These are phyloP conservation scores for Ajuga chamaepitys DNA, from an alignment of 257 asterid species.

Conservation along the genomic window DNA sequence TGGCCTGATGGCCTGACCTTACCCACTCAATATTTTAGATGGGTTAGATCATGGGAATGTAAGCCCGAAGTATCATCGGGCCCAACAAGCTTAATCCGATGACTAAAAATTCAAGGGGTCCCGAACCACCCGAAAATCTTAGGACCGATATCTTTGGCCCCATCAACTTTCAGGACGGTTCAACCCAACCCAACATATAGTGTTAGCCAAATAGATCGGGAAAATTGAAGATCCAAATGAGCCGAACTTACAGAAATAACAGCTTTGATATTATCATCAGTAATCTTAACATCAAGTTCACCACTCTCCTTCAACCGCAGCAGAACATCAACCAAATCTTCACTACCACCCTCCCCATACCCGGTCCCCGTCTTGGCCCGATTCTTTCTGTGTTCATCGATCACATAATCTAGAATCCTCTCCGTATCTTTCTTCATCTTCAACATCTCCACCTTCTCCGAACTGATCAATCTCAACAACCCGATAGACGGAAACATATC, in stretches of 20 bases:
- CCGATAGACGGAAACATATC: slow-evolving; percentile 26
- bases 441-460: background rate
- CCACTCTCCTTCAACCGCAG: background rate
- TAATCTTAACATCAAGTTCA: background rate
- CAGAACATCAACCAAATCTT: slow-evolving; percentile 11
- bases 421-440: slow-evolving; percentile 1
- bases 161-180: slow-evolving; percentile 15
- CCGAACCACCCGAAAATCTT: too few relatives aligned
- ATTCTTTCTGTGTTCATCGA: background rate
- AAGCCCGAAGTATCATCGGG: too few relatives aligned
- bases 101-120: too few relatives aligned
- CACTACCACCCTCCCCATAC: background rate
- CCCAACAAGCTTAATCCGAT: too few relatives aligned
- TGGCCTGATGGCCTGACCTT: too few relatives aligned
- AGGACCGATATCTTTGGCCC: slow-evolving; percentile 20
- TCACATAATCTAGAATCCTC: background rate
- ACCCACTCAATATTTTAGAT: too few relatives aligned
- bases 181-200: too few relatives aligned
- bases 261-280: slow-evolving; percentile 13
- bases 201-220: too few relatives aligned
- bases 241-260: background rate
- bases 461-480: background rate
- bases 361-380: background rate
- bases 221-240: background rate
- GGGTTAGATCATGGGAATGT: too few relatives aligned